phyloP scores from a whole-genome alignment of 2,329 filamentous ascomycete genomes.

The Sporothrix inflata region DNA sequence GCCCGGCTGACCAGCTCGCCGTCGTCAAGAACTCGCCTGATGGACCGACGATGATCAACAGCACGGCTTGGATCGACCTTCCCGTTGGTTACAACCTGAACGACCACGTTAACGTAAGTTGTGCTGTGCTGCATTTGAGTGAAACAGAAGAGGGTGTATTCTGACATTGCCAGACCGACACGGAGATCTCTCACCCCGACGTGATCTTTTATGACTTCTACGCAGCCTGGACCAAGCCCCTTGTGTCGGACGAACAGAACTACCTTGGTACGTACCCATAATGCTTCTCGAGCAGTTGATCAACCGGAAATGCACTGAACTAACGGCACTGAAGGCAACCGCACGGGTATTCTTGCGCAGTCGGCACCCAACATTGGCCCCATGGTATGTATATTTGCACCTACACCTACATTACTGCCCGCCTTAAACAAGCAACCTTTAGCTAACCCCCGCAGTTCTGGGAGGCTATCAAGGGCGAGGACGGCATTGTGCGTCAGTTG shows the following conservation, averaged over 20 bases:
- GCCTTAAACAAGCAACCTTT: background rate
- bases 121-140: too few relatives aligned
- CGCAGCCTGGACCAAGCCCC: conserved; percentile 58
- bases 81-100: conserved; percentile 63
- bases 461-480: conserved; percentile 59
- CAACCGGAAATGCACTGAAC: background rate
- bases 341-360: conserved; percentile 65
- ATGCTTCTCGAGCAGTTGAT: background rate
- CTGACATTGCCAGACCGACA: conserved; percentile 44
- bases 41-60: conserved; percentile 55
- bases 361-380: conserved; percentile 69
- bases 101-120: conserved; percentile 51
- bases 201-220: conserved; percentile 68
- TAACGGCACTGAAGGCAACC: conserved; percentile 39
- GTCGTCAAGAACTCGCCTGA: conserved; percentile 56
- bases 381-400: conserved; percentile 39
- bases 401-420: background rate
- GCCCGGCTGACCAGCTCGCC: conserved; percentile 61
- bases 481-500: conserved; percentile 65
- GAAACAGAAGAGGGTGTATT: background rate
- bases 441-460: conserved; percentile 44
- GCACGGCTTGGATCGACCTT: conserved; percentile 58
- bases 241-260: conserved; percentile 45
- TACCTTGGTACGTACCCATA: conserved; percentile 44
- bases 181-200: conserved; percentile 49